Conservation (phyloP, 108 stramenopile genomes). For the Cylindrotheca closterium region DNA sequence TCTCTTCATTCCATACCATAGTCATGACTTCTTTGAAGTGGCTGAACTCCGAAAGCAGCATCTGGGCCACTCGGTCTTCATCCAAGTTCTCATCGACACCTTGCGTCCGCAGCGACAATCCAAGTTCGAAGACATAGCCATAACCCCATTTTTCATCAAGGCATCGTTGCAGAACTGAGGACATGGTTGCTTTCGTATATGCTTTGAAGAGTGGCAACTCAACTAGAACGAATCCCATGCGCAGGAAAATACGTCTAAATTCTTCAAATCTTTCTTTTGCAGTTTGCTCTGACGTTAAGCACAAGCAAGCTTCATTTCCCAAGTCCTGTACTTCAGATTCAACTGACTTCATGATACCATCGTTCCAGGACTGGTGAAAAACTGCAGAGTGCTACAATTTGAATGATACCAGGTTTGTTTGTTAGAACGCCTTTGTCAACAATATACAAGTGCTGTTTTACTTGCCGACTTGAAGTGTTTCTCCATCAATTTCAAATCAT, state of each 20-base stretch:
- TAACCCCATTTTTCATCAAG: constrained; percentile 56
- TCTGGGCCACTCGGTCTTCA: constrained; percentile 54
- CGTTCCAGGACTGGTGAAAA: constrained; percentile 53
- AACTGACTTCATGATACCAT: constrained; percentile 39
- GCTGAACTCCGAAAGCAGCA: constrained; percentile 48
- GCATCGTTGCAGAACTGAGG: constrained; percentile 46
- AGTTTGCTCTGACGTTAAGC: constrained; percentile 24
- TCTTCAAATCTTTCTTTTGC: constrained; percentile 45
- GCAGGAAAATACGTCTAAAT: constrained; percentile 50
- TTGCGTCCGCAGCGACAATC: constrained; percentile 45
- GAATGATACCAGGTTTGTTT: too few species aligned
- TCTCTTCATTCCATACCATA: constrained; percentile 67
- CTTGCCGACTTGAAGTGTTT: constrained; percentile 31
- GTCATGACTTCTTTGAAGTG: constrained; percentile 66
- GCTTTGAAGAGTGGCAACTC: constrained; percentile 49
- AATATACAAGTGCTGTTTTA: too few species aligned
- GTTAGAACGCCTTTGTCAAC: too few species aligned
- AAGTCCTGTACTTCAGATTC: constrained; percentile 42
- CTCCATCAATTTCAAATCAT: constrained; percentile 54
- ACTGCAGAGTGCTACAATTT: constrained; percentile 31
- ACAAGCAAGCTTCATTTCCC: constrained; percentile 35
- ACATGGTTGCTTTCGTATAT: constrained; percentile 47
- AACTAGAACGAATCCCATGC: constrained; percentile 55
- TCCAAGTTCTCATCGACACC: constrained; percentile 36
- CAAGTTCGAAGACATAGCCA: constrained; percentile 60